Conservation (phyloP, 2,329 filamentous ascomycete genomes). For the Bipolaris sorokiniana region DNA sequence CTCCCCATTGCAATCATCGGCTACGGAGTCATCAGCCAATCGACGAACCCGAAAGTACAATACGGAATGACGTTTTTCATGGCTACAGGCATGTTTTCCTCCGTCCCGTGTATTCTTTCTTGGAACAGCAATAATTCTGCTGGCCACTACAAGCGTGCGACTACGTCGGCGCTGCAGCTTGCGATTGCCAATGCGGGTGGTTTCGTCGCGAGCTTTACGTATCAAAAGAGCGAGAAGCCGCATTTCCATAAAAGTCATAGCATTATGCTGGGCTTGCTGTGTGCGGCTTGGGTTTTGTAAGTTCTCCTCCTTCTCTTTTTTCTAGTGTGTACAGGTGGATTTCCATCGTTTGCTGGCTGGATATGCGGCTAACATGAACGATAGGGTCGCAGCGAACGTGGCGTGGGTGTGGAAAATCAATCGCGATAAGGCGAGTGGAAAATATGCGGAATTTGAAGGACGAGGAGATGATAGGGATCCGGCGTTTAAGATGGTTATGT, state of each 20-base stretch:
- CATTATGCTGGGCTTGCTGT: constrained; percentile 64
- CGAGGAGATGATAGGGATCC: constrained; percentile 69
- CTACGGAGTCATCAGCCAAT: constrained; percentile 68
- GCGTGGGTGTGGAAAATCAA: constrained; percentile 69
- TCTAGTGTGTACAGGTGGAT: background rate
- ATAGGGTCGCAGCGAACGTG: constrained; percentile 66
- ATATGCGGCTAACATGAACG: background rate
- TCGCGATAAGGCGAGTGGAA: constrained; percentile 64
- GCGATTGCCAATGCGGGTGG: constrained; percentile 71
- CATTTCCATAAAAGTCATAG: constrained; percentile 66
- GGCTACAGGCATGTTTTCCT: constrained; percentile 68
- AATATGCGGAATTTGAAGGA: constrained; percentile 63
- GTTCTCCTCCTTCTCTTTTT: constrained; percentile 42
- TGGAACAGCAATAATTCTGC: constrained; percentile 73
- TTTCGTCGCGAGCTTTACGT: constrained; percentile 70
- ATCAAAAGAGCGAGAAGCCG: constrained; percentile 63
- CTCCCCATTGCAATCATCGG: constrained; percentile 69
- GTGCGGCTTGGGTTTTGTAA: constrained; percentile 69
- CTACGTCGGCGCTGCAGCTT: constrained; percentile 68
- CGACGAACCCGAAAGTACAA: constrained; percentile 58
- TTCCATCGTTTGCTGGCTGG: background rate
- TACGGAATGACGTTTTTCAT: constrained; percentile 73
- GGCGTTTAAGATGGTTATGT: constrained; percentile 66
- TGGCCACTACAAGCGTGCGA: constrained; percentile 73
- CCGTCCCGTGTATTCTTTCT: constrained; percentile 67